These are phyloP conservation scores for Gracilaria gracilis DNA, from an alignment of 23 red algal species.

Conservation along the genomic window DNA sequence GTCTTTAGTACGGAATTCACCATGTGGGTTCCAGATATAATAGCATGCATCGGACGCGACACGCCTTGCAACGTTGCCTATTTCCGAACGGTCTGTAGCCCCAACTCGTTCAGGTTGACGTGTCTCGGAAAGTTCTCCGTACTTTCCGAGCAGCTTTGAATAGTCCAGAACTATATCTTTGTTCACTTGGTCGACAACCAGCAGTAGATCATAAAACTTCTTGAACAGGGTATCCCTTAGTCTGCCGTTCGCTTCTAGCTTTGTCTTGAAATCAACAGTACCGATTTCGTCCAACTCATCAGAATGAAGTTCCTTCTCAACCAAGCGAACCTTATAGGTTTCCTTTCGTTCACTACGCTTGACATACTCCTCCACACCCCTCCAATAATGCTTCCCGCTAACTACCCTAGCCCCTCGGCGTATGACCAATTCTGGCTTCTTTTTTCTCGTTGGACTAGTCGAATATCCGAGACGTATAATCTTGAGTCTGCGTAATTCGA, in stretches of 20 bases:
- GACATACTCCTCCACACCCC: background rate
- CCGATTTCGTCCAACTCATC: no score
- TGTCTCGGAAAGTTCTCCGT: no score
- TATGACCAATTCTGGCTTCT: background rate
- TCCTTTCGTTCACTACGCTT: no score
- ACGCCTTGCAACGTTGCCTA: background rate
- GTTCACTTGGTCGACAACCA: no score
- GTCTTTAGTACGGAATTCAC: background rate
- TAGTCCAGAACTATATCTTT: no score
- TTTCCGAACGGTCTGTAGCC: background rate
- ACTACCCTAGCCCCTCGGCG: background rate
- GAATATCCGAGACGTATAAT: background rate
- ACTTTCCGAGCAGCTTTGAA: no score
- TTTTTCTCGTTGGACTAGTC: background rate
- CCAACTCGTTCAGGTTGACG: background rate
- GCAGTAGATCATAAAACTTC: no score
- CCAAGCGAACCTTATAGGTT: no score
- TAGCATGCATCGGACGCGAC: background rate
- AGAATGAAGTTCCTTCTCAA: no score
- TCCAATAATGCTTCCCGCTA: background rate
- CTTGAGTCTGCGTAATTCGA: background rate
- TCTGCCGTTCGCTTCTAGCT: no score
- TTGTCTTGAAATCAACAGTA: no score
- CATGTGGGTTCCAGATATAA: background rate
- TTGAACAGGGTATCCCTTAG: no score